Evolutionary conservation across 2,329 filamentous ascomycete genomes (phyloP).

Genomic region (Aspergillus fischeri): DNA sequence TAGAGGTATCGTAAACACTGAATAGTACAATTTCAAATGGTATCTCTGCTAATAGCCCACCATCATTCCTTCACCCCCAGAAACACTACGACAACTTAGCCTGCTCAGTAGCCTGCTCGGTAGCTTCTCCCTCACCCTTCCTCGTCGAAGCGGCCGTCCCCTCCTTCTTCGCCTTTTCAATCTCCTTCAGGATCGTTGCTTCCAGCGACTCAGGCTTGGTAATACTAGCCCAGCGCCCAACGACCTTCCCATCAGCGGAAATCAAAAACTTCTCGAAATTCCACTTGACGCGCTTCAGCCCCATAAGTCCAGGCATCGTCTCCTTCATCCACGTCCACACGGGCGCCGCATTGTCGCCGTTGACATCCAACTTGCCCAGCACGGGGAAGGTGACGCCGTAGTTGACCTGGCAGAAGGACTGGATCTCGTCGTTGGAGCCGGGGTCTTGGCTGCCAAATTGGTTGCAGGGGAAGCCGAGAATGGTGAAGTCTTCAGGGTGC

Average conservation of each 20-base stretch:
- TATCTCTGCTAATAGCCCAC: constrained; percentile 2
- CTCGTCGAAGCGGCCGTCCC: constrained; percentile 24
- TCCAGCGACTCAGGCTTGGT: constrained; percentile 82
- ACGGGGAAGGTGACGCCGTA: constrained; percentile 92
- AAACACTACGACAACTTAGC: constrained; percentile 19
- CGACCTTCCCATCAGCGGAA: constrained; percentile 78
- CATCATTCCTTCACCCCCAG: constrained; percentile 1
- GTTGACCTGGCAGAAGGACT: constrained; percentile 84
- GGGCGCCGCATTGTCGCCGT: constrained; percentile 75
- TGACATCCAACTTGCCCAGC: constrained; percentile 88
- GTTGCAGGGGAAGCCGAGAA: constrained; percentile 98
- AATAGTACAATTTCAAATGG: constrained; percentile 7
- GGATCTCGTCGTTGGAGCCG: constrained; percentile 73
- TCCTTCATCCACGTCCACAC: constrained; percentile 72
- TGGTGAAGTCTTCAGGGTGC: constrained; percentile 71
- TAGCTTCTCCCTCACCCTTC: constrained; percentile 7
- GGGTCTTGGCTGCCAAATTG: constrained; percentile 93
- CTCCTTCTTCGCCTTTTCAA: constrained; percentile 53
- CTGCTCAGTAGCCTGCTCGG: constrained; percentile 12
- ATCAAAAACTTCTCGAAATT: constrained; percentile 99
- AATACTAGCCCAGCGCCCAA: constrained; percentile 79
- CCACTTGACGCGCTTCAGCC: constrained; percentile 93
- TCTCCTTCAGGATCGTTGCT: constrained; percentile 68
- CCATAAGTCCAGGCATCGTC: constrained; percentile 75
- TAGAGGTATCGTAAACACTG: background rate